A percentile compares a stretch with the other conserved stretches of the same genome.
These are phyloP conservation scores for Nasturtium officinale DNA, from an alignment of 345 rosid species.

Conservation along the genomic window DNA sequence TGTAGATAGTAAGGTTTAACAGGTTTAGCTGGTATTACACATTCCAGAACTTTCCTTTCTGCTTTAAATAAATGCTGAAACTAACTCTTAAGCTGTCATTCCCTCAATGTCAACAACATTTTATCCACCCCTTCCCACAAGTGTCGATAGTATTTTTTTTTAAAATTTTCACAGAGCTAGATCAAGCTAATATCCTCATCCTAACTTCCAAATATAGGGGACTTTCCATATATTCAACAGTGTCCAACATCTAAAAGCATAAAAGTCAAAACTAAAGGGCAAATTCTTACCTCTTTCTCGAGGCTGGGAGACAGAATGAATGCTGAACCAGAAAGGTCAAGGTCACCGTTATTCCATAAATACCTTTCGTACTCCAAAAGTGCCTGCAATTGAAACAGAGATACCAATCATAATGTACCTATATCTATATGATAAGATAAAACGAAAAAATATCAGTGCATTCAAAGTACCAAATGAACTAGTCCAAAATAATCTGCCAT, in stretches of 20 bases:
- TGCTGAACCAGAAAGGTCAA: slow-evolving; percentile 59
- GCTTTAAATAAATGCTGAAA: background rate
- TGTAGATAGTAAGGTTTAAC: slow-evolving; percentile 15
- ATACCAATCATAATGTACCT: slow-evolving; percentile 7
- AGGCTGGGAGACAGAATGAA: slow-evolving; percentile 46
- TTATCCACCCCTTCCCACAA: background rate
- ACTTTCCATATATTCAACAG: slow-evolving; percentile 16
- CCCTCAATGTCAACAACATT: background rate
- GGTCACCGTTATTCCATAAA: slow-evolving; percentile 61
- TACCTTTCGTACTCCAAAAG: slow-evolving; percentile 76
- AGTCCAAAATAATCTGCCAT: background rate
- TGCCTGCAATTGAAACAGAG: slow-evolving; percentile 51
- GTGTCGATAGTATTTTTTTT: slow-evolving; percentile 11
- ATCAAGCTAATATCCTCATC: slow-evolving; percentile 19
- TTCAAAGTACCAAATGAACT: slow-evolving; percentile 10
- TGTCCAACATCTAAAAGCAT: slow-evolving; percentile 23
- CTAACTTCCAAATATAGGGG: background rate
- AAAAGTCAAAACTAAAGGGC: background rate
- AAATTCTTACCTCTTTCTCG: slow-evolving; percentile 63
- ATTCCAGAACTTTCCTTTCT: background rate
- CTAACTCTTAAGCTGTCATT: slow-evolving; percentile 6
- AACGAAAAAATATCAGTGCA: background rate
- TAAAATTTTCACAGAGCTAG: background rate
- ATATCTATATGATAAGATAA: slow-evolving; percentile 13
- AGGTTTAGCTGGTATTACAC: slow-evolving; percentile 1